Evolutionary conservation across 2,329 filamentous ascomycete species (phyloP).

Genomic region (Phyllosticta citriasiana): DNA sequence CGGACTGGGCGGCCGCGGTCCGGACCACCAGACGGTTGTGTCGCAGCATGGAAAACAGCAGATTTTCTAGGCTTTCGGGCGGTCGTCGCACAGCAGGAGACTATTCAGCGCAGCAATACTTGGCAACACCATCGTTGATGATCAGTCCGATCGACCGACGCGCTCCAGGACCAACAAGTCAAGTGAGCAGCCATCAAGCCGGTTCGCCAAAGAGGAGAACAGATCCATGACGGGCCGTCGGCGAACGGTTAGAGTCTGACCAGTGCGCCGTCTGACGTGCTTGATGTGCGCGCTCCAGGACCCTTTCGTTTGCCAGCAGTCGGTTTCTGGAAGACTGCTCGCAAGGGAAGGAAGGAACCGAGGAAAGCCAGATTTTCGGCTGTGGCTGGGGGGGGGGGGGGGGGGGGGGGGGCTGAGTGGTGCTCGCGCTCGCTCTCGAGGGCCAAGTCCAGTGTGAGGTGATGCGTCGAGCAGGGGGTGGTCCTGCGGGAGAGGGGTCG

Average conservation of each 20-base stretch:
- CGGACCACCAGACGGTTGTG: neutral
- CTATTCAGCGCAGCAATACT: neutral
- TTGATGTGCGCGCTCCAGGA: neutral
- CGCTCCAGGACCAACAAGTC: neutral
- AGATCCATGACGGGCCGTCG: neutral
- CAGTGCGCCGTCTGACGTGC: neutral
- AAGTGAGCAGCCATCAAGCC: neutral
- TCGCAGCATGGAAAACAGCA: neutral
- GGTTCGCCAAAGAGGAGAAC: neutral
- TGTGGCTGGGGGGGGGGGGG: neutral
- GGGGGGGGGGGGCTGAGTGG: neutral
- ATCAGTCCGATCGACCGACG: neutral
- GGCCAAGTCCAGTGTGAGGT: neutral
- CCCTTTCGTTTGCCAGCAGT: neutral
- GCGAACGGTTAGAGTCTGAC: neutral
- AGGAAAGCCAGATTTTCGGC: neutral
- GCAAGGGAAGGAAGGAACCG: neutral
- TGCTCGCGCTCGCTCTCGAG: neutral
- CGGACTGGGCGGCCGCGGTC: neutral
- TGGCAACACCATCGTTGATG: neutral
- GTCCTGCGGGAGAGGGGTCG: neutral
- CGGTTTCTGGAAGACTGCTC: neutral
- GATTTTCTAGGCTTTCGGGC: neutral
- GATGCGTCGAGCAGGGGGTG: neutral
- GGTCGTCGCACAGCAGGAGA: neutral